Percentiles rank a stretch among this genome's conserved stretches.
These are phyloP conservation scores for Typha latifolia DNA, from an alignment of 176 grass and related monocot genomes.

Conservation along the genomic window DNA sequence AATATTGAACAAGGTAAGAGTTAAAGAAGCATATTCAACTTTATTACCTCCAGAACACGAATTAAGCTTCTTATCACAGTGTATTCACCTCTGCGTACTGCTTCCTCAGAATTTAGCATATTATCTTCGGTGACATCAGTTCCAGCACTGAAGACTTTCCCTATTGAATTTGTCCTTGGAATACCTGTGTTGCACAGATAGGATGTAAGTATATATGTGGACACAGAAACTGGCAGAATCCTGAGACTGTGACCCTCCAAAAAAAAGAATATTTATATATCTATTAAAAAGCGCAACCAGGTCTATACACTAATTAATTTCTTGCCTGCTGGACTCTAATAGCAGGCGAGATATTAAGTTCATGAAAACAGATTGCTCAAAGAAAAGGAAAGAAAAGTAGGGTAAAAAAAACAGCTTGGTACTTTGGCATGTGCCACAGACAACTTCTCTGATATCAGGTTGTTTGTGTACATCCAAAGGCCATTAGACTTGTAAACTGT, in stretches of 20 bases:
- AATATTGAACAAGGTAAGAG: conserved; percentile 7
- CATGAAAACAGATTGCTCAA: no score
- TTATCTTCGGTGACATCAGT: conserved; percentile 53
- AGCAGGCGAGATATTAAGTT: background rate
- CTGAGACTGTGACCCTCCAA: background rate
- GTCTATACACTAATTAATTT: background rate
- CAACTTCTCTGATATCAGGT: background rate
- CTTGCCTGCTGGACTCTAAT: background rate
- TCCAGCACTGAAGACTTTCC: conserved; percentile 79
- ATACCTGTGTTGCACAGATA: conserved; percentile 45
- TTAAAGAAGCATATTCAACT: conserved; percentile 12
- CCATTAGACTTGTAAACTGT: background rate
- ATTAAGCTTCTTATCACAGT: conserved; percentile 92
- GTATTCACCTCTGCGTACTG: conserved; percentile 83
- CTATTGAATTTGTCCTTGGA: conserved; percentile 73
- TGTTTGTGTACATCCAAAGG: background rate
- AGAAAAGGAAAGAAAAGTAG: no score
- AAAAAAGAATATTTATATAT: background rate
- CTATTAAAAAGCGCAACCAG: background rate
- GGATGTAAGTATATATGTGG: background rate
- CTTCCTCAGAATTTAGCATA: conserved; percentile 83
- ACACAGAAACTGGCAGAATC: background rate
- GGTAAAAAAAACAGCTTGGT: background rate
- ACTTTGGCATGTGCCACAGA: background rate
- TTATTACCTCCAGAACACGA: conserved; percentile 85